Conservation (phyloP, 371 early-diverging fungal genomes). For the Batkoa obscura region DNA sequence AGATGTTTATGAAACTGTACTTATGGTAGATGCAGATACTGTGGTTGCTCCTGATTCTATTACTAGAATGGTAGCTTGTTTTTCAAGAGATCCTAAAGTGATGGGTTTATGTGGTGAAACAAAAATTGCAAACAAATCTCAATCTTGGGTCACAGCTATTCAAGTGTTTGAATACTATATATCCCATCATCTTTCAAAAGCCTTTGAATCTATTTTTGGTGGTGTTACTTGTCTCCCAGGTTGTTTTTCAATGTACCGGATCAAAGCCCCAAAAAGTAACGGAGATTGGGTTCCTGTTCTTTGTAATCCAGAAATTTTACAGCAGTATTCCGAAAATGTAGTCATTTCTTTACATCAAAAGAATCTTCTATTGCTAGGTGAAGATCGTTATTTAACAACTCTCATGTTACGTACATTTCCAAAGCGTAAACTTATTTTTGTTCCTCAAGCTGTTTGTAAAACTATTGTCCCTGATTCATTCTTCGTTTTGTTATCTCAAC, state of each 20-base stretch:
- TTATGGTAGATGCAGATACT: slow-evolving; percentile 63
- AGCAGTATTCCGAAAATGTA: slow-evolving; percentile 73
- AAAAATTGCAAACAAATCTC: slow-evolving; percentile 44
- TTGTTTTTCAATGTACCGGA: slow-evolving; percentile 82
- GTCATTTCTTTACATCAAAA: slow-evolving; percentile 92
- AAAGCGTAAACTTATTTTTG: slow-evolving; percentile 78
- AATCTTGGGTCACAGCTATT: slow-evolving; percentile 17
- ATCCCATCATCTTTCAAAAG: slow-evolving; percentile 85
- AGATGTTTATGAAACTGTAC: slow-evolving; percentile 39
- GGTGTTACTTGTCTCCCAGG: slow-evolving; percentile 97
- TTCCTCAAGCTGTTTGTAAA: slow-evolving; percentile 70
- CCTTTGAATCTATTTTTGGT: slow-evolving; percentile 91
- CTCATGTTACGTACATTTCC: slow-evolving; percentile 88
- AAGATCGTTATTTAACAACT: slow-evolving; percentile 90
- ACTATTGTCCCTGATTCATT: slow-evolving; percentile 71
- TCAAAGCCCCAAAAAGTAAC: slow-evolving; percentile 43
- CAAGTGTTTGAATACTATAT: slow-evolving; percentile 84
- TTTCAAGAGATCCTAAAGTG: slow-evolving; percentile 34
- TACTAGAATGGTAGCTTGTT: slow-evolving; percentile 32
- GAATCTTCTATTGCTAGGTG: slow-evolving; percentile 84
- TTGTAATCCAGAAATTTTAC: slow-evolving; percentile 48
- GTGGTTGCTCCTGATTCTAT: slow-evolving; percentile 40
- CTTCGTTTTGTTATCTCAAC: slow-evolving; percentile 56
- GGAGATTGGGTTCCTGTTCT: slow-evolving; percentile 42
- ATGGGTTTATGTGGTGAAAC: slow-evolving; percentile 63